These are phyloP conservation scores for Citrus glauca DNA, from an alignment of 345 rosid species.

Conservation along the genomic window DNA sequence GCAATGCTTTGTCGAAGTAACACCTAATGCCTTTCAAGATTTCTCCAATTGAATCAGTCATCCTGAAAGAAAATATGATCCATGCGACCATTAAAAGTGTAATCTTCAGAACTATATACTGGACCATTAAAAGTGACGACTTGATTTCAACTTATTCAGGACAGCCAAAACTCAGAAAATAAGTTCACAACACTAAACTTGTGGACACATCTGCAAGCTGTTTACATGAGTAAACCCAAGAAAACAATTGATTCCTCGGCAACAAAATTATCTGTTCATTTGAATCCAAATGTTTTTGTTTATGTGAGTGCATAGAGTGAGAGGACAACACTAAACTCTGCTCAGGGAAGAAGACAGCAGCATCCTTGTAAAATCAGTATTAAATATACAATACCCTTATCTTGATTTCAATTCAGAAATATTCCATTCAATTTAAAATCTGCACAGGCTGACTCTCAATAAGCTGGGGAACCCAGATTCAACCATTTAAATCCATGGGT, in stretches of 20 bases:
- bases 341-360: neutral
- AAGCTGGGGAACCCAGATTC: neutral
- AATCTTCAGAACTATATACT: neutral
- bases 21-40: slow-evolving; percentile 69
- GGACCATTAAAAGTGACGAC: neutral
- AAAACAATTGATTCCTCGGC: neutral
- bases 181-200: neutral
- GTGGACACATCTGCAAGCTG: neutral
- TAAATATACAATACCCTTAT: neutral
- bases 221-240: neutral
- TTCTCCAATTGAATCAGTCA: slow-evolving; percentile 59
- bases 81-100: slow-evolving; percentile 4
- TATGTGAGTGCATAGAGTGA: neutral
- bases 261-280: neutral
- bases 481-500: neutral
- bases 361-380: neutral
- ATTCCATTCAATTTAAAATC: neutral
- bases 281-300: neutral
- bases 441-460: neutral
- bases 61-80: slow-evolving; percentile 35
- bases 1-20: slow-evolving; percentile 87
- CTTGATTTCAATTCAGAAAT: neutral
- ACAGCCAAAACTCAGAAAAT: neutral
- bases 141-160: neutral
- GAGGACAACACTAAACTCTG: neutral